Evolutionary conservation across 352 stramenopile genomes (phyloP).

Genomic region (Globisporangium acanthophoron): DNA sequence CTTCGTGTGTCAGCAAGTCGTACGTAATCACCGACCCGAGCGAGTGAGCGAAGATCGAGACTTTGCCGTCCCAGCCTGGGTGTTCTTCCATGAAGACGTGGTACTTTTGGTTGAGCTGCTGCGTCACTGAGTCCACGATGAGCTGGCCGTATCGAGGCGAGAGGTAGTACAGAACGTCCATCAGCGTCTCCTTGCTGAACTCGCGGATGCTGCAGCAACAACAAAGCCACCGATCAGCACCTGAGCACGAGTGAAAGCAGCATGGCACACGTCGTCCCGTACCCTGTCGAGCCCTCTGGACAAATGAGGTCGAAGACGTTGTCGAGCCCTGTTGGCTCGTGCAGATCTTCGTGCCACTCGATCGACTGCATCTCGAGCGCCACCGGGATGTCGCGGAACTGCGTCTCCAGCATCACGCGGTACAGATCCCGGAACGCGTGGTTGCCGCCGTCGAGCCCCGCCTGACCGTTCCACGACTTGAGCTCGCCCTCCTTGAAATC

Average conservation of each 20-base stretch:
- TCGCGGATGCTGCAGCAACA: slow-evolving; percentile 63
- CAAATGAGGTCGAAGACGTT: slow-evolving; percentile 82
- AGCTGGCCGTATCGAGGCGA: slow-evolving; percentile 87
- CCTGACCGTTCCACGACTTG: slow-evolving; percentile 72
- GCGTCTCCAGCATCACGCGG: slow-evolving; percentile 66
- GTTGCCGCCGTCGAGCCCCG: slow-evolving; percentile 70
- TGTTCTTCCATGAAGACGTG: slow-evolving; percentile 86
- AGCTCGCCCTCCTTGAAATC: slow-evolving; percentile 84
- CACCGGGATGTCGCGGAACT: slow-evolving; percentile 76
- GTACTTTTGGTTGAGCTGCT: slow-evolving; percentile 89
- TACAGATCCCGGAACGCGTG: slow-evolving; percentile 78
- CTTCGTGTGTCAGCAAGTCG: slow-evolving; percentile 85
- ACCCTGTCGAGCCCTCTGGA: slow-evolving; percentile 68
- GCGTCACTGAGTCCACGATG: slow-evolving; percentile 88
- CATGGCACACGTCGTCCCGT: slow-evolving; percentile 4
- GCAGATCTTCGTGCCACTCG: slow-evolving; percentile 87
- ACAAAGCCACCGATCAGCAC: not conserved
- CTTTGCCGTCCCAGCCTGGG: slow-evolving; percentile 80
- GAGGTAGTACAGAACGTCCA: slow-evolving; percentile 94
- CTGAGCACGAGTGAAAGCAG: not conserved
- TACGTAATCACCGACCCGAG: slow-evolving; percentile 90
- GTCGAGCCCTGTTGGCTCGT: slow-evolving; percentile 80
- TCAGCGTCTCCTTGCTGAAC: slow-evolving; percentile 93
- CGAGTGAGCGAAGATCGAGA: slow-evolving; percentile 89
- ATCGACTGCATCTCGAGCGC: slow-evolving; percentile 86